Evolutionary conservation across 306 rosid species (phyloP), one percentile per base, ranked within the genome.

Genomic region (Pueraria montana): DNA sequence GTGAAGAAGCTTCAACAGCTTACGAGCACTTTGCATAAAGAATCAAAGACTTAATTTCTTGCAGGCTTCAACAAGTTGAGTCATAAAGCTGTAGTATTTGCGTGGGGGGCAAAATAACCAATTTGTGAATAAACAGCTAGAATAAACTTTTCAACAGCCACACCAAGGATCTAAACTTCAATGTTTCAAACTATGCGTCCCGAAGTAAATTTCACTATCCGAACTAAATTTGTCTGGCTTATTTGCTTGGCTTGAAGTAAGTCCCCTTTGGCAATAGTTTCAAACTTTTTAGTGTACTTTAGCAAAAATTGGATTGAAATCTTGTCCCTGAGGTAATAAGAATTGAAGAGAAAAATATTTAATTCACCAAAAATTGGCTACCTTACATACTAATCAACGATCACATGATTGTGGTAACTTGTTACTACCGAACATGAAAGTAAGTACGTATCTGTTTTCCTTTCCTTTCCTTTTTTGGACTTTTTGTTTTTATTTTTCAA

Each of bases 131-230:
- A 34, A 50, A 32, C 36, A 1, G 24, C n/a, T n/a, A n/a, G n/a
- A n/a, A n/a, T 32, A 62, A 24, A 17, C 18, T 18, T 32, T 81
- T 61, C 45, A 17, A 32, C 8, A 26, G 13, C 48, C 18, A 4
- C 40, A 32, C 30, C 80, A 79, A 50, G 49, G 30, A 56, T 58
- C 81, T 72, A 48, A 58, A 68, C 73, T 70, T 20, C 42, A 61
- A 32, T 30, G 30, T 62, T 76, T n/a, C n/a, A 62, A 67, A 64
- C 30, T 34, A 7, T 16, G 12, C 26, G 5, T 53, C 70, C 50
- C n/a, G 72, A 11, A 11, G 48, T 36, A 4, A 36, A 36, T 38
- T 16, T 27, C 40, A 20, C 50, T n/a, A n/a, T 74, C 74, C 8
- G 18, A 53, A 49, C 21, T 52, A 36, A 69, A 45, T 13, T 13